Base-by-base conservation (phyloP, 2,329 filamentous ascomycete species). In the Colletotrichum eremochloae region DNA sequence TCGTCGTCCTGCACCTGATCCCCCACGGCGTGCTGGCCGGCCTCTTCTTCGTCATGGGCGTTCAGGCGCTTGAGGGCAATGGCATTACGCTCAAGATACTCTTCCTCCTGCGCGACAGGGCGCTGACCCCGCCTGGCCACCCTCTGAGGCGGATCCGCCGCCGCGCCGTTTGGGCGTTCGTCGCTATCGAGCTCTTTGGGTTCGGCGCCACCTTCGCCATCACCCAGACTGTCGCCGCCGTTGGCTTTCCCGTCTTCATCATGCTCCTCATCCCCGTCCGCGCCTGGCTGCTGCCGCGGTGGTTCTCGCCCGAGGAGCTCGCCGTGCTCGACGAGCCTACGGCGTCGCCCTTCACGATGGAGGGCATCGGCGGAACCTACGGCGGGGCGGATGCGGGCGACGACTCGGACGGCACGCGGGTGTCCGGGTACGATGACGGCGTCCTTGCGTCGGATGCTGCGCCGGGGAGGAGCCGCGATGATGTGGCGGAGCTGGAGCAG, bases 11-110 rank as follows among this genome's bases (percentile, higher is more conserved):
- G 12, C 91, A 94, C 77, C 87, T 94, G 12, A 93, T 96, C 75
- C 94, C 93, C 0, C 93, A 95, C 78, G 93, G 91, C 72, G 93
- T 95, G 1, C 87, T 96, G 67, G 93, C 93, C 0, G 93, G 93
- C 0, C 86, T 96, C 36, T 96, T 96, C 85, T 95, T 95, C 82
- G 89, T 94, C 79, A 95, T 96, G 93, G 93, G 93, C 53, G 86
- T 94, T 72, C 92, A 95, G 82, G 93, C 93, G 3, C 88, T 96
- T 42, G 88, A 91, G 78, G 91, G 84, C 33, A 96, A 96, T 78
- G 93, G 93, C 31, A 94, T 96, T 78, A 95, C 93, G 0, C 83
- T 87, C 73, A 95, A 95, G 81, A 79, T 95, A 11, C 79, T 94
- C 31, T 95, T 93, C 80, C 86, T 96, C 1, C 82, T 85, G 1